Evolutionary conservation across 495 filamentous ascomycete genomes (phyloP).

Genomic region (Margaritispora aquatica): DNA sequence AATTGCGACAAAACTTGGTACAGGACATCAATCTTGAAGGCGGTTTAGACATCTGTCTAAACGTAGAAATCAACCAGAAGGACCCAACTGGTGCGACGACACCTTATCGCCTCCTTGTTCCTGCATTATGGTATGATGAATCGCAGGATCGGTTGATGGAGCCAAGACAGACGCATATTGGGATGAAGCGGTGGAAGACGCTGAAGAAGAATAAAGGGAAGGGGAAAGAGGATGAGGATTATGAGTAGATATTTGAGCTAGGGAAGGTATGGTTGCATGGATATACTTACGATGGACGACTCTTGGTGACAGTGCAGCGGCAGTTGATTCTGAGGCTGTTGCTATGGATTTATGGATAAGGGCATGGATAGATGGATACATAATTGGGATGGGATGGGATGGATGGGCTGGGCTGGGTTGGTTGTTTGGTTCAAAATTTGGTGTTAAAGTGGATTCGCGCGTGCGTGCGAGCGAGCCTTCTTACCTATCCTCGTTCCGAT

Average conservation of each 20-base stretch:
- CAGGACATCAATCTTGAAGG: conserved; percentile 57
- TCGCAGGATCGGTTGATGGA: background rate
- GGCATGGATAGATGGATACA: too few relatives aligned
- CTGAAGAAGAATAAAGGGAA: background rate
- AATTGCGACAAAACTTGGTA: conserved; percentile 35
- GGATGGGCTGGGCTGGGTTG: background rate
- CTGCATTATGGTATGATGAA: conserved; percentile 56
- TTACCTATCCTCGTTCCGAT: too few relatives aligned
- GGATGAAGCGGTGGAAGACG: background rate
- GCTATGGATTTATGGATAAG: too few relatives aligned
- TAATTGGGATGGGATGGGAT: background rate
- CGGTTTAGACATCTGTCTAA: conserved; percentile 77
- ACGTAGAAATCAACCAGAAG: conserved; percentile 76
- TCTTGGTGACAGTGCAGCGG: background rate
- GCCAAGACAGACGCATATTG: background rate
- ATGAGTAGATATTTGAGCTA: background rate
- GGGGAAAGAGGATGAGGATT: background rate
- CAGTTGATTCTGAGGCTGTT: too few relatives aligned
- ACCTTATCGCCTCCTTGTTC: conserved; percentile 82
- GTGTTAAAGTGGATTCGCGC: too few relatives aligned
- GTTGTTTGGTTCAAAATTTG: too few relatives aligned
- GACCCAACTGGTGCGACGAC: conserved; percentile 86
- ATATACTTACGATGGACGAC: background rate
- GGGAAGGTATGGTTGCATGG: background rate
- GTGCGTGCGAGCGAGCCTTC: too few relatives aligned